Evolutionary conservation across 345 rosid genomes (phyloP), one percentile per base, ranked within the genome.

Genomic region (Eucalyptus regnans): DNA sequence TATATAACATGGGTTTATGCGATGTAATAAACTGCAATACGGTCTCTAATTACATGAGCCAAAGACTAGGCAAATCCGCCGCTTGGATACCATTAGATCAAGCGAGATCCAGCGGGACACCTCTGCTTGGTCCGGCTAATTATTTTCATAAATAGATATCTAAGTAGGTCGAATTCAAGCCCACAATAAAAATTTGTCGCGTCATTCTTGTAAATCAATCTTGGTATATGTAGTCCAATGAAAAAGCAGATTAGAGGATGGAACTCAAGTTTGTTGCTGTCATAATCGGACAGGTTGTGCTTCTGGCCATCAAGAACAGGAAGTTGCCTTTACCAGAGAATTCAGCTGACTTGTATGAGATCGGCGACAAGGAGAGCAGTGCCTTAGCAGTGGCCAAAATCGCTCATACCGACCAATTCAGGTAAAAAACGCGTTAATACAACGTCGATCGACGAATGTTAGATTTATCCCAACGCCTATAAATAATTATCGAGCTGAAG

Each of bases 401-500:
- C 86, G 31, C 87, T 41, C 94, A 94, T 86, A 94, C 96, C 71
- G 83, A 91, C 46, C 96, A 94, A 87, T 94, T 95, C 88, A 91
- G 94, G 96, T 93, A 86, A 88, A 64, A 41, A 88, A 86, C 12
- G 51, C 18, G 10, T 80, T 37, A 25, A 23, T 0, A 31, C 44
- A 50, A 8, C 51, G 8, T 43, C 2, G 71, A 87, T 17, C 5
- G 23, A 58, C 8, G 12, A 27, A 27, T 29, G 60, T 50, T 25
- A 48, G 31, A 20, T 44, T 20, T 27, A 89, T 54, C 20, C 46
- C 15, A n/a, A 68, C 87, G 25, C 58, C 58, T 37, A 66, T 16
- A 33, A 18, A 37, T 37, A 5, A 37, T 9, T 71, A 37, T 37
- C 3, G 14, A 37, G 8, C 46, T 23, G 43, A 37, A 37, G 81